These are phyloP conservation scores for Symbiodinium natans DNA, from an alignment of 73 alveolate species.

Conservation along the genomic window DNA sequence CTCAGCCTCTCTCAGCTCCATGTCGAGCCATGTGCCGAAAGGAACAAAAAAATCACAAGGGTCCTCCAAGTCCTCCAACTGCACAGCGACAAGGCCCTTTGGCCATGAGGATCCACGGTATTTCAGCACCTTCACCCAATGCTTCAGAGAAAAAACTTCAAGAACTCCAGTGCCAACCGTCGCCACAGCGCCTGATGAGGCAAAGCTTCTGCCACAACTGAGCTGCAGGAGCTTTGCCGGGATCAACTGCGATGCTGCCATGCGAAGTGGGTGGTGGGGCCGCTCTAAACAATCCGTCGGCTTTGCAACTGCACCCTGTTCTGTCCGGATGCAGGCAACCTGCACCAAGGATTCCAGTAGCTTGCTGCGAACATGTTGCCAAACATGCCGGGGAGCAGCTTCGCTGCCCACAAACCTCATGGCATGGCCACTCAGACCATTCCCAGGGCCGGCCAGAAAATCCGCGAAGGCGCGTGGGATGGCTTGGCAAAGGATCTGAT, in stretches of 20 bases:
- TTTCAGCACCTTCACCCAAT: constrained; percentile 4
- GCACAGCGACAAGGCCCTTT: not conserved
- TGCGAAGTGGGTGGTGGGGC: constrained; percentile 14
- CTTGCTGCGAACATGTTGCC: constrained; percentile 42
- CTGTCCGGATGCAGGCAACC: constrained; percentile 56
- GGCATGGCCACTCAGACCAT: not conserved
- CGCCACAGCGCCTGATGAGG: not conserved
- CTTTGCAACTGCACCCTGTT: constrained; percentile 13
- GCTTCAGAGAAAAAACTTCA: constrained; percentile 1
- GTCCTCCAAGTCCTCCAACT: not conserved
- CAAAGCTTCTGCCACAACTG: constrained; percentile 35
- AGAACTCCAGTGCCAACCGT: not conserved
- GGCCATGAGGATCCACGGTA: not conserved
- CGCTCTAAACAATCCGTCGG: constrained; percentile 22
- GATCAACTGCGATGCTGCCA: constrained; percentile 29
- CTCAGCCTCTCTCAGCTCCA: constrained; percentile 52
- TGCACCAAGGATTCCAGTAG: constrained; percentile 52
- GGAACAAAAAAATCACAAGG: constrained; percentile 61
- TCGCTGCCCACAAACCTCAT: constrained; percentile 1
- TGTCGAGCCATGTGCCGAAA: constrained; percentile 35
- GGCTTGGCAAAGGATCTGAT: constrained; percentile 43
- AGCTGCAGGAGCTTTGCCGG: constrained; percentile 11
- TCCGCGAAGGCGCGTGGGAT: constrained; percentile 36
- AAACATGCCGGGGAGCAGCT: constrained; percentile 24
- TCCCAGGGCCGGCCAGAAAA: not conserved